Percentiles rank a stretch among this genome's conserved stretches.
Conservation (phyloP, 164 flowering plant genomes). For the Dillenia turbinata region DNA sequence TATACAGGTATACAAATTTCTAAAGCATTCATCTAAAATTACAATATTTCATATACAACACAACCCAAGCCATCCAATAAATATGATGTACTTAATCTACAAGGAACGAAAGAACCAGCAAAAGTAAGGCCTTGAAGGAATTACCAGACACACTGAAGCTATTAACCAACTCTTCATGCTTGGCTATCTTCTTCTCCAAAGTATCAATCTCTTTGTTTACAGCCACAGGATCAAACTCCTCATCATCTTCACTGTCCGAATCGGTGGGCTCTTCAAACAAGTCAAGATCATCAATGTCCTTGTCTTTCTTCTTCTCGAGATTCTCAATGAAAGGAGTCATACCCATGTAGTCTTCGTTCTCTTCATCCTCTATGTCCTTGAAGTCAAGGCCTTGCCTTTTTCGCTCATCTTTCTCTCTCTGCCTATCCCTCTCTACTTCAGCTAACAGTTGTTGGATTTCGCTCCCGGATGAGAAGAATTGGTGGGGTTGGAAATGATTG, state of each 20-base stretch:
- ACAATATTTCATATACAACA: too few species aligned
- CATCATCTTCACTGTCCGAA: conserved; percentile 63
- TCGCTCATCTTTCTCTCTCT: conserved; percentile 50
- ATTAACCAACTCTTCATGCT: conserved; percentile 54
- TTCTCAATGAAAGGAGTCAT: too few species aligned
- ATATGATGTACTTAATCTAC: too few species aligned
- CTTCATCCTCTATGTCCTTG: conserved; percentile 48
- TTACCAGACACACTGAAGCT: conserved; percentile 41
- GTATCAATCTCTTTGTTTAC: conserved; percentile 23
- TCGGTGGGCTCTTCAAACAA: conserved; percentile 52
- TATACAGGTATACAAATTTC: too few species aligned
- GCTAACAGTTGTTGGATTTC: conserved; percentile 36
- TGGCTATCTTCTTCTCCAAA: conserved; percentile 49
- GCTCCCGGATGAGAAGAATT: conserved; percentile 6
- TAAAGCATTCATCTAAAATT: background rate
- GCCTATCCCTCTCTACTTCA: conserved; percentile 47
- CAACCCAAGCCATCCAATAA: too few species aligned
- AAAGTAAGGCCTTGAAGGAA: background rate
- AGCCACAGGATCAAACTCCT: conserved; percentile 34
- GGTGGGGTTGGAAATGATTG: too few species aligned
- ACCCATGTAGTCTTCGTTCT: conserved; percentile 52
- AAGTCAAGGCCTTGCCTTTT: conserved; percentile 37
- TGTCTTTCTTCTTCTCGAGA: background rate
- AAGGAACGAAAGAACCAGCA: background rate
- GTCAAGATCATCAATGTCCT: conserved; percentile 9